Evolutionary conservation across 2,329 filamentous ascomycete species (phyloP), one percentile per base, ranked within the genome.

Genomic region (Pseudogymnoascus sp.): DNA sequence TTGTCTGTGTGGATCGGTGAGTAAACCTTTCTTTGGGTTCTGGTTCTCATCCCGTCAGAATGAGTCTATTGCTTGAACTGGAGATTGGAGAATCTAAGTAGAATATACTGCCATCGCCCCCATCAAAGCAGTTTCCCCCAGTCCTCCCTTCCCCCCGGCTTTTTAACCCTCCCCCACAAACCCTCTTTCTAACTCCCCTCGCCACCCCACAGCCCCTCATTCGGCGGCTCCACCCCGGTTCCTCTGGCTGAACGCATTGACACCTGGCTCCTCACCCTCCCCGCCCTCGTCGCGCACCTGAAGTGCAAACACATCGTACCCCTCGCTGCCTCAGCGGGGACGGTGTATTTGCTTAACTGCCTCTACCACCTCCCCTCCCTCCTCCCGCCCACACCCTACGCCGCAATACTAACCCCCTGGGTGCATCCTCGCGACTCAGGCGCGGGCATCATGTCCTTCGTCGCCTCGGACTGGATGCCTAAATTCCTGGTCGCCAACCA

Each of bases 321-420:
- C 0, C 68, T 75, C 1, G 70, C 74, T 22, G 78, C 81, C 63
- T 75, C 72, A 24, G 74, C 75, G 0, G 79, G 79, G 1, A 77
- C 77, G 0, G 70, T 79, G 1, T 81, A 78, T 63, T 65, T 73
- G 2, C 68, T 81, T 19, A 80, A 80, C 62, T 75, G 77, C 4
- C 67, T 80, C 14, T 67, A 67, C 35, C 65, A 70, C 4, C 68
- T 71, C 33, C 75, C 72, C 3, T 60, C 71, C 5, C 66, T 78
- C 19, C 70, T 79, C 16, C 66, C 43, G 16, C 64, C 68, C 69
- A 53, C 70, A 68, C 63, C 66, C 43, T 61, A 70, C 68, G 6
- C 77, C 65, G 68, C 70, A 67, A 43, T 76, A 40, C 67, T 72
- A 61, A 16, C 35, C 2, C 61, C 61, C 11, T 63, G 46, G 46